These are phyloP conservation scores for Trichoderma gamsii DNA, from an alignment of 495 filamentous ascomycete species.

Conservation along the genomic window DNA sequence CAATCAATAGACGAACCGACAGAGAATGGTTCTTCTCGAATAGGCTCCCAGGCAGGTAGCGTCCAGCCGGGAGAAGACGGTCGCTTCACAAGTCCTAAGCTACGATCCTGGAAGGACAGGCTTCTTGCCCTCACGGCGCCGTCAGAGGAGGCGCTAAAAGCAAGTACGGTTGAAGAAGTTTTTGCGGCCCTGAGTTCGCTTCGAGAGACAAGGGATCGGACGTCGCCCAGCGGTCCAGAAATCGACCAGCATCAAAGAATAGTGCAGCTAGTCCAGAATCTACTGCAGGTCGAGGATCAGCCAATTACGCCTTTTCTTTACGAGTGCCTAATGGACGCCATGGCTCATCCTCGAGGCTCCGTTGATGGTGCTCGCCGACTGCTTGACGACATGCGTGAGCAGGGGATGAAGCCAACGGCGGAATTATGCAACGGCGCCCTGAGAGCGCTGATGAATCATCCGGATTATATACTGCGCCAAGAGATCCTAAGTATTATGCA, in stretches of 20 bases:
- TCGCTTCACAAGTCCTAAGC: not conserved
- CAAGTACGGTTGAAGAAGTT: conserved; percentile 30
- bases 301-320: conserved; percentile 63
- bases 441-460: conserved; percentile 73
- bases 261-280: conserved; percentile 39
- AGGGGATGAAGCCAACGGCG: conserved; percentile 54
- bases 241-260: conserved; percentile 20
- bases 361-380: conserved; percentile 53
- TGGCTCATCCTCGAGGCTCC: conserved; percentile 61
- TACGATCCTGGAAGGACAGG: not conserved
- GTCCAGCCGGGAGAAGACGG: not conserved
- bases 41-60: not conserved
- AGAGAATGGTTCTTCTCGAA: not conserved
- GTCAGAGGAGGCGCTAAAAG: conserved; percentile 5
- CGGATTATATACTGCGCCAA: conserved; percentile 70
- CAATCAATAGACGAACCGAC: not conserved
- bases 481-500: conserved; percentile 66
- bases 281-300: conserved; percentile 58
- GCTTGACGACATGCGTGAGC: conserved; percentile 61
- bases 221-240: conserved; percentile 18
- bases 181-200: conserved; percentile 42
- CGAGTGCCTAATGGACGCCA: conserved; percentile 63
- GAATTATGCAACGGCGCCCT: conserved; percentile 65
- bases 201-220: conserved; percentile 15
- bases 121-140: not conserved